Conservation (phyloP, 1,284 basidiomycete species). For the Papiliotrema terrestris region DNA sequence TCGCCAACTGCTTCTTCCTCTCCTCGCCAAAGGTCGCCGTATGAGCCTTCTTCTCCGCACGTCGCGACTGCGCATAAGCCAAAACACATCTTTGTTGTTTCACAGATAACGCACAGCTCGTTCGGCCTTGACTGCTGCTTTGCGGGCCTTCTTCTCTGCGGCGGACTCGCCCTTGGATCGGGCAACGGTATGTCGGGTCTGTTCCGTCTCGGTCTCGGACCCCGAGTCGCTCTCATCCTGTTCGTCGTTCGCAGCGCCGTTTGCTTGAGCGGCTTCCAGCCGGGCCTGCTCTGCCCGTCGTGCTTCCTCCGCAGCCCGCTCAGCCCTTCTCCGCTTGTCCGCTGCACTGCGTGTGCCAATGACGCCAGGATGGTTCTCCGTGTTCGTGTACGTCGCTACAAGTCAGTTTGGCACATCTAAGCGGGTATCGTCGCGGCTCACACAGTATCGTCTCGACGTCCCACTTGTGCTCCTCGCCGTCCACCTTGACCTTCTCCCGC, state of each 20-base stretch:
- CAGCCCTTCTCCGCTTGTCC: constrained; percentile 36
- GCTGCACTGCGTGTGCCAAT: constrained; percentile 63
- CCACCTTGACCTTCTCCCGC: constrained; percentile 40
- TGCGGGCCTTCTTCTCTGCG: constrained; percentile 84
- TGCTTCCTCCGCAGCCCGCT: background rate
- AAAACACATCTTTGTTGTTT: background rate
- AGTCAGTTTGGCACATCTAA: background rate
- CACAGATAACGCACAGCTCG: constrained; percentile 53
- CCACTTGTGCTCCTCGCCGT: constrained; percentile 76
- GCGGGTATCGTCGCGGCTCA: constrained; percentile 51
- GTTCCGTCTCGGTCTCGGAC: constrained; percentile 46
- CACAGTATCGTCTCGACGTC: constrained; percentile 92
- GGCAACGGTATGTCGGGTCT: constrained; percentile 51
- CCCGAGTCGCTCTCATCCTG: constrained; percentile 47
- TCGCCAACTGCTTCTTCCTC: constrained; percentile 65
- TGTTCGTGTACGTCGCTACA: constrained; percentile 86
- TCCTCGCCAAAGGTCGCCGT: constrained; percentile 74
- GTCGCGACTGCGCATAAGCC: constrained; percentile 50
- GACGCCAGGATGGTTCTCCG: constrained; percentile 88
- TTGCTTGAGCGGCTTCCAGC: background rate
- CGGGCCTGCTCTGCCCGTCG: background rate
- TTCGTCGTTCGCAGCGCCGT: constrained; percentile 30
- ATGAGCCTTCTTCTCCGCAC: constrained; percentile 74
- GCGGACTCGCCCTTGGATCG: constrained; percentile 73
- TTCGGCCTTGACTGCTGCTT: constrained; percentile 79